phyloP scores from a whole-genome alignment of 768 basidiomycete species.

The Mycena chlorophos region DNA sequence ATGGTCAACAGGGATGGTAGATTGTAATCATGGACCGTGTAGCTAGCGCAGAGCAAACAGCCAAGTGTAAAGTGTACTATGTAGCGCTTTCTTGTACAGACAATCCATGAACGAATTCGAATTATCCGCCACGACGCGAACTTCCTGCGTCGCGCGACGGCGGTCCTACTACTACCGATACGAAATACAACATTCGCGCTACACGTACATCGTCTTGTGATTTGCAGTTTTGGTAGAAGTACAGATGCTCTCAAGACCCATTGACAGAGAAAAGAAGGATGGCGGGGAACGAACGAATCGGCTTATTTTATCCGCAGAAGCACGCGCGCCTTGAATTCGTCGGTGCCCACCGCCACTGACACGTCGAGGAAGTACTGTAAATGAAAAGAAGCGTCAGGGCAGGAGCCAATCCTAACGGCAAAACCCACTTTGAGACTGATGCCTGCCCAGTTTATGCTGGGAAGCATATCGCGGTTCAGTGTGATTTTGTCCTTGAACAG shows the following conservation, averaged over 20 bases:
- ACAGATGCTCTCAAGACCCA: too few relatives aligned
- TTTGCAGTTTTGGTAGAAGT: too few relatives aligned
- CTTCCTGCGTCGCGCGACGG: too few relatives aligned
- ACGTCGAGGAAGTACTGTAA: constrained; percentile 17
- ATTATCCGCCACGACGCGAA: too few relatives aligned
- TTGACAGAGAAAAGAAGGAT: too few relatives aligned
- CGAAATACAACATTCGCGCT: too few relatives aligned
- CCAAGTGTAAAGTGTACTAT: not conserved
- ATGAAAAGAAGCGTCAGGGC: too few relatives aligned
- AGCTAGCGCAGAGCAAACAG: constrained; percentile 1
- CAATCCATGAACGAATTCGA: too few relatives aligned
- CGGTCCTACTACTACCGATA: too few relatives aligned
- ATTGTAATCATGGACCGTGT: too few relatives aligned
- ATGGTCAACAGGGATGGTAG: constrained; percentile 12
- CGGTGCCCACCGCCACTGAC: constrained; percentile 11
- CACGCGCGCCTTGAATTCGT: constrained; percentile 10
- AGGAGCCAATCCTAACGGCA: not conserved
- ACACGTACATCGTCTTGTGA: too few relatives aligned
- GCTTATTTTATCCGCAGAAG: constrained; percentile 7
- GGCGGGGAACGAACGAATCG: not conserved
- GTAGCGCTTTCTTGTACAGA: too few relatives aligned
- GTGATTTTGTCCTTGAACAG: constrained; percentile 45
- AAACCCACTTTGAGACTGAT: constrained; percentile 42
- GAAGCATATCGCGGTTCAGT: constrained; percentile 41
- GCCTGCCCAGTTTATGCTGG: constrained; percentile 45